phyloP scores from a whole-genome alignment of 1,284 basidiomycete species.

The Tylopilus sp. region DNA sequence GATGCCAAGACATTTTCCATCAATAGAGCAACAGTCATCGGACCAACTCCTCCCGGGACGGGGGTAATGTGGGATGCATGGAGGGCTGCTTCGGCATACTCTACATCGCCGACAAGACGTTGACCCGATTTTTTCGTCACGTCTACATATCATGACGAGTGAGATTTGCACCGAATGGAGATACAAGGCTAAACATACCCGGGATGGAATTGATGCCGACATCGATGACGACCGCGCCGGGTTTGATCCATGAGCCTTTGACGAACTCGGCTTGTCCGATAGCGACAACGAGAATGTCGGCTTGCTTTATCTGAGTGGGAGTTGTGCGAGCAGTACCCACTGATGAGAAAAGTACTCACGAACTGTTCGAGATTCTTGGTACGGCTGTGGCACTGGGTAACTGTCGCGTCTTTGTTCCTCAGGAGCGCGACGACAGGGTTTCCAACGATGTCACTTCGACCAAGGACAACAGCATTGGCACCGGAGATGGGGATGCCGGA shows the following conservation, averaged over 20 bases:
- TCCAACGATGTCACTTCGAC: constrained; percentile 97
- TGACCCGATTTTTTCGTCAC: constrained; percentile 91
- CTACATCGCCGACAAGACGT: constrained; percentile 94
- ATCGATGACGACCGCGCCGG: constrained; percentile 89
- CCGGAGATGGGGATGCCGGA: constrained; percentile 75
- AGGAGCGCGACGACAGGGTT: constrained; percentile 92
- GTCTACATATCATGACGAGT: constrained; percentile 44
- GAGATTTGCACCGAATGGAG: not conserved
- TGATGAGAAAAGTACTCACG: constrained; percentile 42
- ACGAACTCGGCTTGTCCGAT: constrained; percentile 91
- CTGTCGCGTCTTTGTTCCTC: constrained; percentile 87
- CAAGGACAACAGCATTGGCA: constrained; percentile 86
- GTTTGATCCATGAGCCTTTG: constrained; percentile 93
- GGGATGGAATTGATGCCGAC: constrained; percentile 97
- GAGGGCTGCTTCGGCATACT: constrained; percentile 71
- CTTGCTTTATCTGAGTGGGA: constrained; percentile 60
- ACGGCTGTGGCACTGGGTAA: constrained; percentile 94
- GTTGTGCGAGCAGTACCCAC: constrained; percentile 7
- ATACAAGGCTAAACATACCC: constrained; percentile 43
- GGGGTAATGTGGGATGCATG: constrained; percentile 92
- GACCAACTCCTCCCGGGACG: constrained; percentile 97
- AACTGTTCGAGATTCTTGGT: constrained; percentile 79
- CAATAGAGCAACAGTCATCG: constrained; percentile 98
- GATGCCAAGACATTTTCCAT: constrained; percentile 93
- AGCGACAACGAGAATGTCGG: constrained; percentile 91